Evolutionary conservation across 805 yeast genomes (phyloP).

Genomic region (Saturnispora zaruensis): DNA sequence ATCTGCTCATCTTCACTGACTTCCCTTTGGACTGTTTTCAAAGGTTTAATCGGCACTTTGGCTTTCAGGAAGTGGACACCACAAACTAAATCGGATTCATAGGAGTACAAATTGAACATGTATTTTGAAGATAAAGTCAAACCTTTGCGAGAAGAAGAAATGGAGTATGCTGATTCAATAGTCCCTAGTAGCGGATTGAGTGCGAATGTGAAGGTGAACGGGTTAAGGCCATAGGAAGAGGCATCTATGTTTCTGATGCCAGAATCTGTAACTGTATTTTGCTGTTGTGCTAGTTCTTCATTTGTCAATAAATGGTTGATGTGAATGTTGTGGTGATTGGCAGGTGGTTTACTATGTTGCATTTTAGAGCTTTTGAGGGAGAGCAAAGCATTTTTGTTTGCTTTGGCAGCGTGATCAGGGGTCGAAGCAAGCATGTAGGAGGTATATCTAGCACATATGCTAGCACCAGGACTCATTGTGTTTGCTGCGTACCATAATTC

Average conservation of each 20-base stretch:
- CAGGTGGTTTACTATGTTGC: neutral
- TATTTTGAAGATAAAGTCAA: conserved; percentile 69
- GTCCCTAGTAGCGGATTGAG: conserved; percentile 88
- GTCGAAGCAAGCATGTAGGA: conserved; percentile 39
- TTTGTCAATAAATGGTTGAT: conserved; percentile 5
- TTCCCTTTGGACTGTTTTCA: neutral
- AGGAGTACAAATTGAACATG: conserved; percentile 86
- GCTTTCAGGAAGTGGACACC: conserved; percentile 79
- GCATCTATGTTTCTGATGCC: neutral
- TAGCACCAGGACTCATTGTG: conserved; percentile 82
- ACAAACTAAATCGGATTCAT: conserved; percentile 74
- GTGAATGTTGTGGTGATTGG: conserved; percentile 6
- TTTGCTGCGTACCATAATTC: conserved; percentile 84
- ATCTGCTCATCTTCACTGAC: neutral
- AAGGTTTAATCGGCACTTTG: neutral
- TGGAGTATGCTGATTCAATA: conserved; percentile 78
- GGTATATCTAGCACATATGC: conserved; percentile 76
- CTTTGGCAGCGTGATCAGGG: neutral
- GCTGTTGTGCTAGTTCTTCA: conserved; percentile 6
- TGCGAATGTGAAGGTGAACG: conserved; percentile 78
- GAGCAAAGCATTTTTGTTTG: neutral
- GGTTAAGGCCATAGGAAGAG: conserved; percentile 36
- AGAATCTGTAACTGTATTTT: neutral
- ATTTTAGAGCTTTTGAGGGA: neutral
- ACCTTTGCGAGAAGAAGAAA: conserved; percentile 22